A percentile compares a stretch with the other conserved stretches of the same genome.
Evolutionary conservation across 768 basidiomycete species (phyloP).

Genomic region (Phlebiopsis flavidoalba): DNA sequence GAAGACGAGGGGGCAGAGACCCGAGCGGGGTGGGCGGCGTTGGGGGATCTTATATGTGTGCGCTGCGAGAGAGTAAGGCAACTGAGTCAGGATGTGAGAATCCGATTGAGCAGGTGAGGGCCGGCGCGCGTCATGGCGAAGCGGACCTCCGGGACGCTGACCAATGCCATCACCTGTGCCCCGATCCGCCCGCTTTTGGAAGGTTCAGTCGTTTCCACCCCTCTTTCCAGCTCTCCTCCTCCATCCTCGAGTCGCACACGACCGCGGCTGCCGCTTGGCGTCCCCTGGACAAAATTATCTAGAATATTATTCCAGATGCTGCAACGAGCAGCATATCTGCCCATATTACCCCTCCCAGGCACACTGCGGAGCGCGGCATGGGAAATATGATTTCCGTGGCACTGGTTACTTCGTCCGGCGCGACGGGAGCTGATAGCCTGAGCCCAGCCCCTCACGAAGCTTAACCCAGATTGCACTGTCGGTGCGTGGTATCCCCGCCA

Average conservation of each 20-base stretch:
- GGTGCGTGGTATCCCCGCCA: neutral
- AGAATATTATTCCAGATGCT: neutral
- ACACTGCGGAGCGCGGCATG: neutral
- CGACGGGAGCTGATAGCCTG: neutral
- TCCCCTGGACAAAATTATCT: neutral
- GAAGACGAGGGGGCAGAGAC: neutral
- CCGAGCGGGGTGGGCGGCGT: neutral
- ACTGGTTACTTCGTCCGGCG: neutral
- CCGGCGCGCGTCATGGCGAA: neutral
- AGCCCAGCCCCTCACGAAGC: neutral
- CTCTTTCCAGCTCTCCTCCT: neutral
- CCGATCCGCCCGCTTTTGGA: conserved; percentile 4
- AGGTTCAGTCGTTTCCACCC: conserved; percentile 3
- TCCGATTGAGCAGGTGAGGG: neutral
- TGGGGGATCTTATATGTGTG: conserved; percentile 10
- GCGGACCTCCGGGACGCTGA: neutral
- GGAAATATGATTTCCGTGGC: neutral
- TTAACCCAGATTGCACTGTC: neutral
- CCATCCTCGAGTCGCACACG: neutral
- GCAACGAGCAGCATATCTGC: no score
- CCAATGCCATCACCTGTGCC: neutral
- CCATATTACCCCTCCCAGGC: neutral
- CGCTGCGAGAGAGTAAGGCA: neutral
- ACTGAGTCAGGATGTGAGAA: conserved; percentile 9
- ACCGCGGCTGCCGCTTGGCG: neutral